phyloP scores from a whole-genome alignment of 2,329 filamentous ascomycete species.

The Colletotrichum salicis region DNA sequence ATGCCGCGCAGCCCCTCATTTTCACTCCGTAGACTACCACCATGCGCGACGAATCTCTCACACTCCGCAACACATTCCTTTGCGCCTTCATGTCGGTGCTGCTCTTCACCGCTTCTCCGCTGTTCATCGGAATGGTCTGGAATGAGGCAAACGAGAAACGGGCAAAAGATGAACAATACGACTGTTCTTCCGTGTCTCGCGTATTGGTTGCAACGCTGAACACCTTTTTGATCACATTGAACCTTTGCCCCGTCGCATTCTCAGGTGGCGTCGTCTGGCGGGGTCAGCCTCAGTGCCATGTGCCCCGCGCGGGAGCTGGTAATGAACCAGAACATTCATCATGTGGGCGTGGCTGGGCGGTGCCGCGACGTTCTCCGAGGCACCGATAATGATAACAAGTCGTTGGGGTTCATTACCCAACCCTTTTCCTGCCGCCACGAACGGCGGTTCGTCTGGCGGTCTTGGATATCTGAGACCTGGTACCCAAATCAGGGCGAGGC shows the following conservation, averaged over 20 bases:
- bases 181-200: slow-evolving; percentile 31
- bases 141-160: slow-evolving; percentile 6
- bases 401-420: slow-evolving; percentile 13
- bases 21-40: slow-evolving; percentile 6
- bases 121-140: slow-evolving; percentile 5
- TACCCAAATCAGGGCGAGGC: background rate
- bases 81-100: slow-evolving; percentile 13
- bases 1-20: slow-evolving; percentile 41
- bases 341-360: slow-evolving; percentile 17
- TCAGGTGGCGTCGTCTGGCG: slow-evolving; percentile 10
- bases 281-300: slow-evolving; percentile 31
- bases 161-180: background rate
- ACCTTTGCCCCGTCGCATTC: background rate
- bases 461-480: slow-evolving; percentile 5
- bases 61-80: slow-evolving; percentile 7
- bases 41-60: slow-evolving; percentile 21
- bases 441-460: slow-evolving; percentile 20
- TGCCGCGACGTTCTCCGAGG: slow-evolving; percentile 5
- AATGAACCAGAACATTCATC: slow-evolving; percentile 15
- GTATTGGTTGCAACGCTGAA: slow-evolving; percentile 34
- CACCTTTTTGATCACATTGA: background rate
- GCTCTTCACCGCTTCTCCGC: slow-evolving; percentile 26
- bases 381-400: background rate
- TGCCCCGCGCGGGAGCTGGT: slow-evolving; percentile 23
- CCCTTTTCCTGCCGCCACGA: slow-evolving; percentile 7